Evolutionary conservation across 441 rosid genomes (phyloP), one percentile per base, ranked within the genome.

Genomic region (Pelargonium australe): DNA sequence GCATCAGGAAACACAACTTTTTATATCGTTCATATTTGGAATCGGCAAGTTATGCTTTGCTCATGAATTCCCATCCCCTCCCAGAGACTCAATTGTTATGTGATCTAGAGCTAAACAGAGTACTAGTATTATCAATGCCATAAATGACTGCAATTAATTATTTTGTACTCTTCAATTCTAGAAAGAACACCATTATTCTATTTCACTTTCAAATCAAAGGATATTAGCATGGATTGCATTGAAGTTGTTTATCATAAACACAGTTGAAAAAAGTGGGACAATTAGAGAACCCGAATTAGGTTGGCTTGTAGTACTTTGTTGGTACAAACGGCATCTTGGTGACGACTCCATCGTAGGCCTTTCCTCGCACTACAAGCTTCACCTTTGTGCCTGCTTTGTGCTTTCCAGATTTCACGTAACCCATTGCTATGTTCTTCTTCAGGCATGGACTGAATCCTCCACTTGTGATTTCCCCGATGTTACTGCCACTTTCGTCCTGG

Each of bases 311-410:
- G 76, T 91, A 95, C 74, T 86, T 91, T 34, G 97, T 85, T 2
- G 97, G 92, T 7, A 90, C 97, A 51, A 94, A 94, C 0, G 97
- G 97, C 99, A 89, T 90, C 84, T 91, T 91, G 0, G 99, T 89
- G 80, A 89, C 83, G 45, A 73, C 77, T 0, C 94, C 97, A 70
- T 94, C 97, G 9, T 91, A 85, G 51, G 83, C 85, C 80, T 94
- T 94, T 58, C 96, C 96, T 76, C 96, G 90, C 45, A 95, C 85
- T 68, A 86, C 60, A 63, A 95, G 75, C 80, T 95, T 89, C 49
- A 86, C 89, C 67, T 88, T 89, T 74, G 94, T 87, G 65, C 96
- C 96, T 0, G 68, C 79, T 78, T 94, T 94, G 88, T 94, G 99
- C 37, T 63, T 75, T 65, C 97, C 99, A 0, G 99, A 91, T 70